Conservation (phyloP, 2,329 filamentous ascomycete species). For the Ophiosphaerella narmari region DNA sequence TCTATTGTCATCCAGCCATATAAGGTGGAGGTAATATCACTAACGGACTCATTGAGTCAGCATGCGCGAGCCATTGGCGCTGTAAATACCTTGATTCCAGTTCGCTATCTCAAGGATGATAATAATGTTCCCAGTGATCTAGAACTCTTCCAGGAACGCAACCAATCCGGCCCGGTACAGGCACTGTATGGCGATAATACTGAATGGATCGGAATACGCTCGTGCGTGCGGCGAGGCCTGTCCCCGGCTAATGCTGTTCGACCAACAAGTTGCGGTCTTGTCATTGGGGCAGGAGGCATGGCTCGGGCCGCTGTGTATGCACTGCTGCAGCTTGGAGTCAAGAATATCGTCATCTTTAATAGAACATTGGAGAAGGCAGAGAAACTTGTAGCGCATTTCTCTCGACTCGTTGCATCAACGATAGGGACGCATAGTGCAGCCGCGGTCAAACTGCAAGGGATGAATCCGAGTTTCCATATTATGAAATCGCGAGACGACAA, state of each 20-base stretch:
- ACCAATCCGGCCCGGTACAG: constrained; percentile 67
- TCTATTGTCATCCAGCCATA: constrained; percentile 74
- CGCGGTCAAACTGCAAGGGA: constrained; percentile 22
- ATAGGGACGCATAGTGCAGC: constrained; percentile 20
- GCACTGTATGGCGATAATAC: constrained; percentile 80
- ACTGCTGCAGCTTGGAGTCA: constrained; percentile 76
- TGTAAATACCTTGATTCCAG: constrained; percentile 75
- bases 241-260: constrained; percentile 70
- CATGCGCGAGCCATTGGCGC: constrained; percentile 77
- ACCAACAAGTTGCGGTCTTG: constrained; percentile 56
- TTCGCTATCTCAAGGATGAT: constrained; percentile 63
- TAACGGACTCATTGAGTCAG: constrained; percentile 68
- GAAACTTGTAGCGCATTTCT: constrained; percentile 71
- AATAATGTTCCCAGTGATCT: constrained; percentile 61
- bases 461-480: constrained; percentile 60
- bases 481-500: constrained; percentile 61
- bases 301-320: constrained; percentile 77
- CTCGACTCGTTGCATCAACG: constrained; percentile 50
- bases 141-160: constrained; percentile 61
- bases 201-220: constrained; percentile 79
- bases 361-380: constrained; percentile 70
- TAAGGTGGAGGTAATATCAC: constrained; percentile 71
- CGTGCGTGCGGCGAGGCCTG: constrained; percentile 71
- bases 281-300: constrained; percentile 72
- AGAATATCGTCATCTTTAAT: constrained; percentile 76